Base-by-base conservation (phyloP, 1,139 yeast species). In the Pneumocystis oryctolagi region DNA sequence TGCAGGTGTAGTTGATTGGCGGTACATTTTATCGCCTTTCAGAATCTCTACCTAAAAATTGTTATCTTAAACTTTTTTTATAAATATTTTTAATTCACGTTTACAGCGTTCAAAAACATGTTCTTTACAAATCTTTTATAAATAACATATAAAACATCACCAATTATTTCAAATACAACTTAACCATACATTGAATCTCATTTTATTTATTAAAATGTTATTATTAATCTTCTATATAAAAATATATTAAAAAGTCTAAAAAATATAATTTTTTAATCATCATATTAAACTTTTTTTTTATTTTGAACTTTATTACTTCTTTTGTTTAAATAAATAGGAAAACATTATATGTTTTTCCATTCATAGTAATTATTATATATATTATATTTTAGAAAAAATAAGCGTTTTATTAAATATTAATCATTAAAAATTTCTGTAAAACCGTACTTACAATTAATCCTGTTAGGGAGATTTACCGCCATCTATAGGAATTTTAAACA, bases 1-100 rank as follows among this genome's bases (percentile, higher is more conserved):
- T 20, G 66, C 47, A 0, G 66, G 67, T 16, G 65, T 64, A 14
- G 62, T 62, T 30, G 68, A 65, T 32, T 64, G 62, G 25, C 67
- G 65, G 9, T 47, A 25, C 55, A 47, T 47, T 47, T 5, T 47
- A 47, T 47, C 31, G 18, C 28, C 8, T 9, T 20, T 25, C 8
- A 47, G 9, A 20, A 2, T n/a, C 3, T 14, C 31, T 47, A 5
- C 25, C 12, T 5, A 9, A 47, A 18, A 47, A 25, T 8, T 47
- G 25, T 14, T 47, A 6, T n/a, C 16, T 25, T 47, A 47, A 18
- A 9, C 20, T n/a, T n/a, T n/a, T n/a, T n/a, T n/a, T n/a, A n/a
- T n/a, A n/a, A n/a, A n/a, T n/a, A n/a, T n/a, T n/a, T n/a, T n/a
- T n/a, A n/a, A n/a, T n/a, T n/a, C n/a, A n/a, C n/a, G n/a, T n/a